Conservation (phyloP, 2,329 filamentous ascomycete species). For the Tolypocladium sp. region DNA sequence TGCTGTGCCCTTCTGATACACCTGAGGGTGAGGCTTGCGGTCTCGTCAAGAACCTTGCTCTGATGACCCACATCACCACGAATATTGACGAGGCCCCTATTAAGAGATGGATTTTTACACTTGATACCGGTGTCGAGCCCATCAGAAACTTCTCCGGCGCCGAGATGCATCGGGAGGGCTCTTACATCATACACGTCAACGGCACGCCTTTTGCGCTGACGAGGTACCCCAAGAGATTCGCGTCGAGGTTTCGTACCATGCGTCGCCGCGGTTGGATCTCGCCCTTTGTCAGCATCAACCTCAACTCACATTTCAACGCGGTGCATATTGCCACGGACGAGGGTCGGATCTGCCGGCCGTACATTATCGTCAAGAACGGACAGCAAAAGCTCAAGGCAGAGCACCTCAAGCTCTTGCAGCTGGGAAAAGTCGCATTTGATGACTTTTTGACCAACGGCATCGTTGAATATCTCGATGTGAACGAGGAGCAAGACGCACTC, state of each 20-base stretch:
- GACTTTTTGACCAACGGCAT: constrained; percentile 85
- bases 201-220: constrained; percentile 89
- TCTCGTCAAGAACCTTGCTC: constrained; percentile 91
- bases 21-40: constrained; percentile 98
- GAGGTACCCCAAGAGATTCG: constrained; percentile 75
- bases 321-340: constrained; percentile 97
- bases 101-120: constrained; percentile 72
- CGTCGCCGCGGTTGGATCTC: constrained; percentile 86
- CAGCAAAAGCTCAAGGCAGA: constrained; percentile 70
- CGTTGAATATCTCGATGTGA: constrained; percentile 94
- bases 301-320: constrained; percentile 85
- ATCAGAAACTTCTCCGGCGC: constrained; percentile 64
- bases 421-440: constrained; percentile 81
- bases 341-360: constrained; percentile 88
- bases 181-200: constrained; percentile 90
- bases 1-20: constrained; percentile 95
- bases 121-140: constrained; percentile 75
- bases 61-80: constrained; percentile 99
- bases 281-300: constrained; percentile 92
- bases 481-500: constrained; percentile 94
- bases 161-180: constrained; percentile 76
- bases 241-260: constrained; percentile 76
- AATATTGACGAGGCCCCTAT: constrained; percentile 91
- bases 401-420: constrained; percentile 73
- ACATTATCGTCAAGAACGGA: constrained; percentile 88